Evolutionary conservation across 306 rosid genomes (phyloP).

Genomic region (Acacia acuminata): DNA sequence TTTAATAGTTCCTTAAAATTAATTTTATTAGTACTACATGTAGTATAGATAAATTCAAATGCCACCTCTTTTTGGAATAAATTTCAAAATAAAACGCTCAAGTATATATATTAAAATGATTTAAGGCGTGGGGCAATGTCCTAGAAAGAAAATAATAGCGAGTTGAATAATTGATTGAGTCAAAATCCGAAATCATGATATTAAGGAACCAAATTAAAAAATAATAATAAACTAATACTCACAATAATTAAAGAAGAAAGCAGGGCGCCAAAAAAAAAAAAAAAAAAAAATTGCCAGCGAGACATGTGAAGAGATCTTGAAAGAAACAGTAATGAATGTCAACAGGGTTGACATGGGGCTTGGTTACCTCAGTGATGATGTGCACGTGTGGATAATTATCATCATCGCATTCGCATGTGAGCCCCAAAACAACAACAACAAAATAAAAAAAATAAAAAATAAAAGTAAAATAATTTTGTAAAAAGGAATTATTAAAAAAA

Average conservation of each 20-base stretch:
- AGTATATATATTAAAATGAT: neutral
- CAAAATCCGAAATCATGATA: neutral
- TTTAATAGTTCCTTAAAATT: neutral
- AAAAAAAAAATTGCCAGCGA: slow-evolving; percentile 25
- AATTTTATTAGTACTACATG: neutral
- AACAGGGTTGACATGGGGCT: slow-evolving; percentile 74
- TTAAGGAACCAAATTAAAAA: neutral
- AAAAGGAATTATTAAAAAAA: slow-evolving; percentile 46
- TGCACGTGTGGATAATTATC: slow-evolving; percentile 86
- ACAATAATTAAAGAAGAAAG: neutral
- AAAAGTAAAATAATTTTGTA: slow-evolving; percentile 8
- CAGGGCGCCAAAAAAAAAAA: neutral
- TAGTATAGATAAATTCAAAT: neutral
- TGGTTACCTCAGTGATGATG: slow-evolving; percentile 58
- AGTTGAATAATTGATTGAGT: neutral
- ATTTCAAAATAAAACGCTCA: neutral
- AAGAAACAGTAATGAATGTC: slow-evolving; percentile 44
- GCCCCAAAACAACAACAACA: neutral
- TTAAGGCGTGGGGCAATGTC: neutral
- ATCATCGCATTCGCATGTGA: slow-evolving; percentile 50
- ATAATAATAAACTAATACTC: neutral
- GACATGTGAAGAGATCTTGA: slow-evolving; percentile 38
- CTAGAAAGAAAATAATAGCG: neutral
- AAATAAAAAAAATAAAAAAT: neutral
- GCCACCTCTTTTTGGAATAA: neutral